Percentiles rank a stretch among this genome's conserved stretches.
Conservation (phyloP, 148 eudicot species). For the Salicornia ramosissima region DNA sequence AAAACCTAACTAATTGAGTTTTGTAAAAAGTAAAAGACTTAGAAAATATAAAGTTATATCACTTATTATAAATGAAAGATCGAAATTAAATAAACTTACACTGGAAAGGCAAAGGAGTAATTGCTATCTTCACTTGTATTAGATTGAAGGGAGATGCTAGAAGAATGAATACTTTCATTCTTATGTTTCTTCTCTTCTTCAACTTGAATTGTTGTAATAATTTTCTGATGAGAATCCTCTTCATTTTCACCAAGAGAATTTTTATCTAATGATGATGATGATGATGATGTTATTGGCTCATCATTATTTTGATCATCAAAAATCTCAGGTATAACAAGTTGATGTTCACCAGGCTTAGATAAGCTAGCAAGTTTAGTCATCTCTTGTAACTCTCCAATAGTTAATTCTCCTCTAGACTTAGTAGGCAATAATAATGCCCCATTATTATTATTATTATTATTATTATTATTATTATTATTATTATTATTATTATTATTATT, state of each 20-base stretch:
- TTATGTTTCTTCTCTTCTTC: neutral
- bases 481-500: no score
- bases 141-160: slow-evolving; percentile 23
- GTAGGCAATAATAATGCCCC: no score
- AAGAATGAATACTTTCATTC: slow-evolving; percentile 2
- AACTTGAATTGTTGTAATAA: neutral
- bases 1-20: no score
- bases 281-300: no score
- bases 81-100: slow-evolving; percentile 27
- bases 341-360: slow-evolving; percentile 7
- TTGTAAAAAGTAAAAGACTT: no score
- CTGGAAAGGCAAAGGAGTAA: slow-evolving; percentile 37
- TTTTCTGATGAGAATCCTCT: neutral
- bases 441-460: no score
- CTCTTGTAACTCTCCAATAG: neutral
- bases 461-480: no score
- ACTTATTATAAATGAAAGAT: no score
- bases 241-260: slow-evolving; percentile 3
- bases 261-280: no score
- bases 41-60: no score
- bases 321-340: neutral
- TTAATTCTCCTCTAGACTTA: slow-evolving; percentile 3
- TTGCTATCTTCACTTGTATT: slow-evolving; percentile 31
- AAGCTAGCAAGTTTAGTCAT: slow-evolving; percentile 15
- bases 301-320: no score